A percentile compares a stretch with the other conserved stretches of the same genome.
Conservation (phyloP, 75 land plant genomes). For the Selaginella tamariscina region DNA sequence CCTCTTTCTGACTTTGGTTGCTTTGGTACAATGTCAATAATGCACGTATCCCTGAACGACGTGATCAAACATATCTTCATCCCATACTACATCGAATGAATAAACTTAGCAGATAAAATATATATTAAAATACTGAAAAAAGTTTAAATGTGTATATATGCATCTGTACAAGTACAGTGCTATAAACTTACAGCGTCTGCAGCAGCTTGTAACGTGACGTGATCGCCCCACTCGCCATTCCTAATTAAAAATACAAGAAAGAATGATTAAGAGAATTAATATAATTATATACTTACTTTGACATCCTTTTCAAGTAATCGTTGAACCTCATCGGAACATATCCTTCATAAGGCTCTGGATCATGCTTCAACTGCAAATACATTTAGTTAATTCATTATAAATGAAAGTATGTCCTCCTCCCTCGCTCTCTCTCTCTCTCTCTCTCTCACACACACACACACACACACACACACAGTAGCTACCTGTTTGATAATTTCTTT, state of each 20-base stretch:
- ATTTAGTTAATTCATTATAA: neutral
- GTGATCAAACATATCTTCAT: neutral
- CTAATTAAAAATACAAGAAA: slow-evolving; percentile 10
- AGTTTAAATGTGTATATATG: no score
- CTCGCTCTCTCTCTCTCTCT: slow-evolving; percentile 1
- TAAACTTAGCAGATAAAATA: neutral
- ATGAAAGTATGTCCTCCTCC: slow-evolving; percentile 4
- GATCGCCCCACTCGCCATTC: neutral
- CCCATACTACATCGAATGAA: slow-evolving; percentile 3
- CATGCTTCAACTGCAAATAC: slow-evolving; percentile 1
- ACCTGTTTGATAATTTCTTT: neutral
- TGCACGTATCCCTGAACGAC: neutral
- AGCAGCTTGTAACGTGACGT: neutral
- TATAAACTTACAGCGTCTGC: neutral
- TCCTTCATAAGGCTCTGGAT: neutral
- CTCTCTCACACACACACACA: neutral
- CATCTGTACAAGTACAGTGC: neutral
- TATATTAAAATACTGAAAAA: neutral
- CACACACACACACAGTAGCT: neutral
- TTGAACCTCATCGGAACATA: neutral
- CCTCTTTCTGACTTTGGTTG: neutral
- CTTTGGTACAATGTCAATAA: neutral
- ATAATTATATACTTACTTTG: neutral
- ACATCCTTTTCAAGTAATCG: neutral
- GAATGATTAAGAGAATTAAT: neutral